phyloP scores from a whole-genome alignment of 192 early-diverging fungal species.

The Linnemannia schmuckeri region DNA sequence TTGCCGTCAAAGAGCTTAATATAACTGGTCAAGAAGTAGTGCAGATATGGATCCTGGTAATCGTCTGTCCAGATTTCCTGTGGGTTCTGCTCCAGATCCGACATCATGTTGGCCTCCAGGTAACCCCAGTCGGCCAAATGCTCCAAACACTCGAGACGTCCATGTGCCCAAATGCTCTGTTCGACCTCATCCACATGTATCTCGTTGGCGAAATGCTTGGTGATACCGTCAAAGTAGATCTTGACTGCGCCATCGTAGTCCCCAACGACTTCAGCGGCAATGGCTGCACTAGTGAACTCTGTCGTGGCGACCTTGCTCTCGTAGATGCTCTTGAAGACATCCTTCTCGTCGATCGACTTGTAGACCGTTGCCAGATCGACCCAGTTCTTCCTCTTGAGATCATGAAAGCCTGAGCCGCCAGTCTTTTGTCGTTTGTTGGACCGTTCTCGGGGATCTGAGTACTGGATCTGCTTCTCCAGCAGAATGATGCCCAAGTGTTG shows the following conservation, averaged over 20 bases:
- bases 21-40: slow-evolving; percentile 67
- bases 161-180: slow-evolving; percentile 64
- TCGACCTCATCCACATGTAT: slow-evolving; percentile 58
- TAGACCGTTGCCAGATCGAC: slow-evolving; percentile 72
- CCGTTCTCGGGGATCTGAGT: slow-evolving; percentile 34
- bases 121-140: slow-evolving; percentile 75
- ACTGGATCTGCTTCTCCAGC: slow-evolving; percentile 61
- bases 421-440: slow-evolving; percentile 45
- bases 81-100: slow-evolving; percentile 66
- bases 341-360: slow-evolving; percentile 71
- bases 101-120: slow-evolving; percentile 62
- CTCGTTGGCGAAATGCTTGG: slow-evolving; percentile 38
- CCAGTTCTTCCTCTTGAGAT: slow-evolving; percentile 62
- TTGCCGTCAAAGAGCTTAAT: slow-evolving; percentile 62
- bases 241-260: slow-evolving; percentile 67
- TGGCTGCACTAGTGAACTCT: slow-evolving; percentile 67
- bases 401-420: slow-evolving; percentile 12
- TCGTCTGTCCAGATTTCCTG: slow-evolving; percentile 67
- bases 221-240: slow-evolving; percentile 56
- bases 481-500: slow-evolving; percentile 67
- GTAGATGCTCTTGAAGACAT: slow-evolving; percentile 76
- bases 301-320: slow-evolving; percentile 67
- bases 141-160: slow-evolving; percentile 71
- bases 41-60: slow-evolving; percentile 65
- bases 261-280: slow-evolving; percentile 71